phyloP scores from a whole-genome alignment of 495 filamentous ascomycete genomes.

The Bombardia bombarda region DNA sequence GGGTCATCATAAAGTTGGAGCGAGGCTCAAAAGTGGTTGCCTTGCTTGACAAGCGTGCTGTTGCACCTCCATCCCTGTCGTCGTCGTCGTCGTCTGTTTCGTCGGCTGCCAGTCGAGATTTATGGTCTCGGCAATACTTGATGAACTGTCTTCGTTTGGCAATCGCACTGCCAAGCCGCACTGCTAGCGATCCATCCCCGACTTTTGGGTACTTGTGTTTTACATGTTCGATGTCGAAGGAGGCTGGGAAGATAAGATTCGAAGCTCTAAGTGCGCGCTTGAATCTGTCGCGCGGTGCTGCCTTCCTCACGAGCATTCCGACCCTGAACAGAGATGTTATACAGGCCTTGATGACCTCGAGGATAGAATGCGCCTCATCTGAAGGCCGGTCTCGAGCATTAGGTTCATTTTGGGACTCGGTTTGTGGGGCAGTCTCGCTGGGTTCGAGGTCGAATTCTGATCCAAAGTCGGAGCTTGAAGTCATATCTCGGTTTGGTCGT shows the following conservation, averaged over 20 bases:
- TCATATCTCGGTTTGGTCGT: not conserved
- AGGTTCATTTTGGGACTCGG: not conserved
- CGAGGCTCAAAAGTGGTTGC: constrained; percentile 3
- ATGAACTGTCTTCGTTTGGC: constrained; percentile 25
- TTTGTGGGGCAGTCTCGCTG: no score
- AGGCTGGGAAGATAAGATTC: not conserved
- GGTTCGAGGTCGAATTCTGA: no score
- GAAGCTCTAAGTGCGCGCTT: not conserved
- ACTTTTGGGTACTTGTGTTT: constrained; percentile 2
- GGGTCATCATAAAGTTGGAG: no score
- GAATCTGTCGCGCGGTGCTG: not conserved
- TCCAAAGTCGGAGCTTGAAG: not conserved
- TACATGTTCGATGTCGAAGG: constrained; percentile 5
- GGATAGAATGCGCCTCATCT: constrained; percentile 1
- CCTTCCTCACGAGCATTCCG: not conserved
- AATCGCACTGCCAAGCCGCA: constrained; percentile 20
- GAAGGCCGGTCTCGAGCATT: not conserved
- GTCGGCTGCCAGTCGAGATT: constrained; percentile 1
- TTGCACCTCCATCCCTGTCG: not conserved
- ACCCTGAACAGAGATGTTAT: constrained; percentile 2
- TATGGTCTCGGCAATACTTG: constrained; percentile 24
- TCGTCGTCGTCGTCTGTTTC: not conserved
- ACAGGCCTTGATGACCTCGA: not conserved
- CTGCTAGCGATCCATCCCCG: constrained; percentile 3
- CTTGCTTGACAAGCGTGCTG: constrained; percentile 6